Conservation (phyloP, 2,329 filamentous ascomycete species). For the Balansia obtecta region DNA sequence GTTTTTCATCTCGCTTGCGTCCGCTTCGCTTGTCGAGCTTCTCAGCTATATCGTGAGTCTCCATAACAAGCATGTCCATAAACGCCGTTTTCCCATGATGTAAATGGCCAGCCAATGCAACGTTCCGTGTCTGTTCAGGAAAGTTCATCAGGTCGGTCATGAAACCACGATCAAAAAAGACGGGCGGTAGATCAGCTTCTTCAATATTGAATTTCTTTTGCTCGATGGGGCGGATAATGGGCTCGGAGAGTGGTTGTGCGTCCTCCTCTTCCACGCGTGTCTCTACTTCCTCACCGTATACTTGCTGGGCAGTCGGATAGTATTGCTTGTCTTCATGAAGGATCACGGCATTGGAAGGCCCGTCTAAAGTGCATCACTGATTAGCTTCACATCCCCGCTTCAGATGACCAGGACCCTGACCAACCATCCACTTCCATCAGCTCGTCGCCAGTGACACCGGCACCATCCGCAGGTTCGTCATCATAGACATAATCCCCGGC, state of each 20-base stretch:
- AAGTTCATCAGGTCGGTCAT: constrained; percentile 96
- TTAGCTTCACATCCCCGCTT: background rate
- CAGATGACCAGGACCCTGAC: constrained; percentile 8
- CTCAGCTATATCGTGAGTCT: constrained; percentile 80
- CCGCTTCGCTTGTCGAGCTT: constrained; percentile 71
- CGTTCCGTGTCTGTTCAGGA: constrained; percentile 84
- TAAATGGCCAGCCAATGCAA: constrained; percentile 82
- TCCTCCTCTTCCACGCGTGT: constrained; percentile 95
- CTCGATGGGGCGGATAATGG: constrained; percentile 85
- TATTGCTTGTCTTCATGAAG: constrained; percentile 99
- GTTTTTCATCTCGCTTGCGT: constrained; percentile 72
- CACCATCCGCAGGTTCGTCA: constrained; percentile 55
- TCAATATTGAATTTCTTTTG: constrained; percentile 94
- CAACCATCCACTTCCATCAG: constrained; percentile 85
- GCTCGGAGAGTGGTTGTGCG: constrained; percentile 80
- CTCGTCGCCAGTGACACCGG: constrained; percentile 59
- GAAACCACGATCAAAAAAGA: constrained; percentile 79
- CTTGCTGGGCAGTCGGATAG: constrained; percentile 93
- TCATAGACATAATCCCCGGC: constrained; percentile 72
- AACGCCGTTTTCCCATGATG: constrained; percentile 98
- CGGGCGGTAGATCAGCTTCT: constrained; percentile 78
- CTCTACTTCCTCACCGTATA: constrained; percentile 90
- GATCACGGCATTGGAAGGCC: constrained; percentile 90
- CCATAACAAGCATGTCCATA: constrained; percentile 94
- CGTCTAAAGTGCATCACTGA: constrained; percentile 35